A percentile compares a stretch with the other conserved stretches of the same genome.
These are phyloP conservation scores for Suhomyces prunicola DNA, from an alignment of 805 yeast species.

Conservation along the genomic window DNA sequence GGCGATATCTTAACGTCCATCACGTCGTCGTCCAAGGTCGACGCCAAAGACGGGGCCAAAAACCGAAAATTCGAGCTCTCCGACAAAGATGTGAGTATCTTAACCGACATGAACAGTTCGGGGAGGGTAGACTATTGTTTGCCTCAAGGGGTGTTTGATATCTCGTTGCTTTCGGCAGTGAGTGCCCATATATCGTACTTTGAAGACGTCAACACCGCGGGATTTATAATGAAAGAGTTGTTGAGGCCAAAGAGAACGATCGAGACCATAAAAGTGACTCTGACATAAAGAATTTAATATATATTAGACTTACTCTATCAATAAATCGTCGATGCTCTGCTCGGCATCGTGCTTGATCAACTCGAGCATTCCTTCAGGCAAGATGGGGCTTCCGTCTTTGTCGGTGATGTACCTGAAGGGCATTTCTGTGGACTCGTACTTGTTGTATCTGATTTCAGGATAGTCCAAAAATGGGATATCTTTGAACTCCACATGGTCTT, in stretches of 20 bases:
- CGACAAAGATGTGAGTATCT: constrained; percentile 24
- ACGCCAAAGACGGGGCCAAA: constrained; percentile 14
- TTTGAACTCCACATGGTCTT: constrained; percentile 55
- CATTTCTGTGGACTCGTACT: constrained; percentile 94
- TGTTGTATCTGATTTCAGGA: constrained; percentile 87
- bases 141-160: constrained; percentile 74
- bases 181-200: constrained; percentile 88
- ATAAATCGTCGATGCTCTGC: constrained; percentile 72
- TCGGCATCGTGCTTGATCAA: constrained; percentile 83
- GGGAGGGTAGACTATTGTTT: constrained; percentile 83
- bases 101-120: constrained; percentile 55
- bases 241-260: constrained; percentile 18
- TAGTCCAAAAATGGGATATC: constrained; percentile 83
- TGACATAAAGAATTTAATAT: neutral
- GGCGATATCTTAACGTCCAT: constrained; percentile 38
- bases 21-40: constrained; percentile 14
- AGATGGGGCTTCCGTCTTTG: constrained; percentile 62
- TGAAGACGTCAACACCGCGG: constrained; percentile 81
- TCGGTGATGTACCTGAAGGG: constrained; percentile 89
- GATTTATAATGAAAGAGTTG: constrained; percentile 67
- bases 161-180: constrained; percentile 74
- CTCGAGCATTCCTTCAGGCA: constrained; percentile 89
- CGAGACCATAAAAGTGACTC: neutral
- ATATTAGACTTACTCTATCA: constrained; percentile 12
- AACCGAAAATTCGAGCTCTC: constrained; percentile 25